phyloP scores from a whole-genome alignment of 345 rosid species.

The Camelina sativa region DNA sequence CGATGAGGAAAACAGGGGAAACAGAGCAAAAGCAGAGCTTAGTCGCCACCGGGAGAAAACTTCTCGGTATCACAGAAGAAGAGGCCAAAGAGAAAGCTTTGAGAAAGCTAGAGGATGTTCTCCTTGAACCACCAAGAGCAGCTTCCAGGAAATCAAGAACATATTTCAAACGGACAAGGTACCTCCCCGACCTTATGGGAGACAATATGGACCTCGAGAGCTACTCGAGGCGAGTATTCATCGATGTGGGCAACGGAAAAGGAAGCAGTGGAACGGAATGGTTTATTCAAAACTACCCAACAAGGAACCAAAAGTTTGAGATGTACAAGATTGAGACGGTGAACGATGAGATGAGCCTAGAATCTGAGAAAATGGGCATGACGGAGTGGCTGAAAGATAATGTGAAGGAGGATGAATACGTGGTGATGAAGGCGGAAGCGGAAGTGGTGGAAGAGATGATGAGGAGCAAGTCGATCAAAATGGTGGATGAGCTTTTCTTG shows the following conservation, averaged over 20 bases:
- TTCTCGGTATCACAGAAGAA: constrained; percentile 42
- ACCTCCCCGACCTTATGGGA: constrained; percentile 65
- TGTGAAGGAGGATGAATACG: constrained; percentile 68
- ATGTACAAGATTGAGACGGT: constrained; percentile 66
- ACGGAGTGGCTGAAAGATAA: constrained; percentile 71
- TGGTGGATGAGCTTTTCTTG: constrained; percentile 88
- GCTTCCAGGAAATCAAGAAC: constrained; percentile 62
- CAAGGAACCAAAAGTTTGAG: constrained; percentile 66
- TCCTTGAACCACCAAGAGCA: constrained; percentile 78
- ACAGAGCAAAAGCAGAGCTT: constrained; percentile 1
- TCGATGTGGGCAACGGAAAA: constrained; percentile 60
- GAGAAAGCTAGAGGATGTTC: constrained; percentile 71
- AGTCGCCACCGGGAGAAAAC: constrained; percentile 43
- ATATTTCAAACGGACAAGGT: constrained; percentile 61
- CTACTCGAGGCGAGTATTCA: constrained; percentile 66
- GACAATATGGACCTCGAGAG: constrained; percentile 62
- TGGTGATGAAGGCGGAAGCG: constrained; percentile 86
- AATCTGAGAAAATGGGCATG: constrained; percentile 48
- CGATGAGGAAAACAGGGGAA: constrained; percentile 56
- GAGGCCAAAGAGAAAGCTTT: constrained; percentile 61
- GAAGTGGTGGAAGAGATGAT: constrained; percentile 77
- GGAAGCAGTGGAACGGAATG: constrained; percentile 62
- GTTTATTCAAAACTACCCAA: constrained; percentile 73
- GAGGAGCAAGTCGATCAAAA: constrained; percentile 56
- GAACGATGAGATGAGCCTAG: constrained; percentile 39